These are phyloP conservation scores for Lumnitzera littorea DNA, from an alignment of 345 rosid genomes.

Conservation along the genomic window DNA sequence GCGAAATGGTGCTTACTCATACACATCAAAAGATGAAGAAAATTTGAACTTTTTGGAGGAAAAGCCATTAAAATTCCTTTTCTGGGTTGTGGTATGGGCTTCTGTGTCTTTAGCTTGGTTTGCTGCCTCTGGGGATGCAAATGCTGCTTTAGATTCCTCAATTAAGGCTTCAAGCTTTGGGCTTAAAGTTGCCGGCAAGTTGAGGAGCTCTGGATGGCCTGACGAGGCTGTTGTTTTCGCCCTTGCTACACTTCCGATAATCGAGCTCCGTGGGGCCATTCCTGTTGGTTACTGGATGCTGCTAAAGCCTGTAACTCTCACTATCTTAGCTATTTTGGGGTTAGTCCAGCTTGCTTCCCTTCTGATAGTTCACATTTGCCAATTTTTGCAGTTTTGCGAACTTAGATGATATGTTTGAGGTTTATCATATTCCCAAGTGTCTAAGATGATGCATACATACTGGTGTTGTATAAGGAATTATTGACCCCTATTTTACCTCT, in stretches of 20 bases:
- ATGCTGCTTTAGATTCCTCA: constrained; percentile 66
- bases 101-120: constrained; percentile 74
- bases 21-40: constrained; percentile 13
- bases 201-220: constrained; percentile 70
- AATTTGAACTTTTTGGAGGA: constrained; percentile 24
- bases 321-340: constrained; percentile 63
- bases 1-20: too few species aligned
- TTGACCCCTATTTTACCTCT: too few species aligned
- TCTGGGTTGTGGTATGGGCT: constrained; percentile 67
- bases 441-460: too few species aligned
- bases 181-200: constrained; percentile 48
- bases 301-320: constrained; percentile 52
- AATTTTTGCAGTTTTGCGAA: background rate
- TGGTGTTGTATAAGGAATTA: too few species aligned
- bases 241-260: constrained; percentile 80
- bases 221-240: constrained; percentile 85
- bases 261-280: constrained; percentile 94
- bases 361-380: background rate
- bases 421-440: background rate
- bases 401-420: background rate
- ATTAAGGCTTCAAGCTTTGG: constrained; percentile 79
- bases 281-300: constrained; percentile 99
- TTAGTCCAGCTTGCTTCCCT: constrained; percentile 27
- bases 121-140: constrained; percentile 68
- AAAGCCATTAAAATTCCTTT: constrained; percentile 35